Evolutionary conservation across 2,329 filamentous ascomycete genomes (phyloP).

Genomic region (Cordyceps cateniannulata): DNA sequence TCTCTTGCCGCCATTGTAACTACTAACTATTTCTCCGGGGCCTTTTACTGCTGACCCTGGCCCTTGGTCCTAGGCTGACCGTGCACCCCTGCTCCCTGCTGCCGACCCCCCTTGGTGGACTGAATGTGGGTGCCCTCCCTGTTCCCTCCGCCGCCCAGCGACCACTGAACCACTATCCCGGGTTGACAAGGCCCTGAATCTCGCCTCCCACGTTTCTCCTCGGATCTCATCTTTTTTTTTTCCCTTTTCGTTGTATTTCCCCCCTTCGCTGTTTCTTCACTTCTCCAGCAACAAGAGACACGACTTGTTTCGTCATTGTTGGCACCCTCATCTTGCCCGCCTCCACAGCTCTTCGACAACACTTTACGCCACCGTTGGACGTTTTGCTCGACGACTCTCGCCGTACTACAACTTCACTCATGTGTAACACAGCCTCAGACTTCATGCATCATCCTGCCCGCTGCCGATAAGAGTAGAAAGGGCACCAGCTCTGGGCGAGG

Average conservation of each 20-base stretch:
- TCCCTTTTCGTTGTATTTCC: not conserved
- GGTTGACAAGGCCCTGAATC: constrained; percentile 1
- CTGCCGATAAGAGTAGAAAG: not conserved
- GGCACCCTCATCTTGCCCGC: not conserved
- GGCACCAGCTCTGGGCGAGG: not conserved
- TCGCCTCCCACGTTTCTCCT: constrained; percentile 6
- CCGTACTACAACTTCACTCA: not conserved
- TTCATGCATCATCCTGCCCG: constrained; percentile 3
- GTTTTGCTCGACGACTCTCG: not conserved
- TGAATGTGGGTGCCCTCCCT: not conserved
- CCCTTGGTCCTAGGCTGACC: not conserved
- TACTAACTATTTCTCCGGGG: not conserved
- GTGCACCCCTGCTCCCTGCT: not conserved
- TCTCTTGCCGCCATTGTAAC: not conserved
- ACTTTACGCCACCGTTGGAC: not conserved
- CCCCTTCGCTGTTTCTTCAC: not conserved
- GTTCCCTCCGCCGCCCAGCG: not conserved
- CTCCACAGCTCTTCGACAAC: not conserved
- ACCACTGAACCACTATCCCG: constrained; percentile 4
- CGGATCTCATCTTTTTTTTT: not conserved
- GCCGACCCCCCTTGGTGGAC: not conserved
- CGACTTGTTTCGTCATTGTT: not conserved
- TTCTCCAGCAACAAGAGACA: not conserved
- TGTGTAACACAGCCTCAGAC: not conserved
- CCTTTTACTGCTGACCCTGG: not conserved